These are phyloP conservation scores for Psophocarpus tetragonolobus DNA, from an alignment of 306 rosid species.

Conservation along the genomic window DNA sequence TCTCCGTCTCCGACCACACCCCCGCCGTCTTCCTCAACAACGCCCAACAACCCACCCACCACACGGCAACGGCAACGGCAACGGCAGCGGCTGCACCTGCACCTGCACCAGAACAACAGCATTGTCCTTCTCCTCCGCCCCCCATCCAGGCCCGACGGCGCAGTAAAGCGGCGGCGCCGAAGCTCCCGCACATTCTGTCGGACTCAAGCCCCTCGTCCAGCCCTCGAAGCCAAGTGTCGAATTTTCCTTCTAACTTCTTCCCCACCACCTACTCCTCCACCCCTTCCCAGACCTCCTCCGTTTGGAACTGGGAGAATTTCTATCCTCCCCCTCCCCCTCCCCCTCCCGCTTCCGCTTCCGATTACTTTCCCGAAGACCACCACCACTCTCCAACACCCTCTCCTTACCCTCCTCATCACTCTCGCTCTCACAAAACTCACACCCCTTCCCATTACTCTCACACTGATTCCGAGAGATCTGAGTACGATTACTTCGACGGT, in stretches of 20 bases:
- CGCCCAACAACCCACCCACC: slow-evolving; percentile 41
- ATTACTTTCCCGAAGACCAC: slow-evolving; percentile 48
- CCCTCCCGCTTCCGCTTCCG: slow-evolving; percentile 51
- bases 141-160: slow-evolving; percentile 44
- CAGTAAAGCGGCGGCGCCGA: slow-evolving; percentile 55
- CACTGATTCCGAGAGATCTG: slow-evolving; percentile 40
- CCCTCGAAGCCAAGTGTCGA: slow-evolving; percentile 58
- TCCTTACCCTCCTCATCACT: neutral
- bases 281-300: slow-evolving; percentile 89
- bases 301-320: slow-evolving; percentile 98
- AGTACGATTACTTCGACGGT: slow-evolving; percentile 36
- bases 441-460: neutral
- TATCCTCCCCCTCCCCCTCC: slow-evolving; percentile 98
- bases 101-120: slow-evolving; percentile 65
- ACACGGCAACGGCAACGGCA: slow-evolving; percentile 47
- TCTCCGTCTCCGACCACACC: slow-evolving; percentile 73
- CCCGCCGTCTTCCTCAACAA: slow-evolving; percentile 75
- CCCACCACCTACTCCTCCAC: slow-evolving; percentile 83
- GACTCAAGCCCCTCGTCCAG: slow-evolving; percentile 72
- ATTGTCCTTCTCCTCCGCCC: slow-evolving; percentile 24
- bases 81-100: slow-evolving; percentile 27
- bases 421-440: neutral
- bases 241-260: slow-evolving; percentile 44
- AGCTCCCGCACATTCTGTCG: slow-evolving; percentile 91
- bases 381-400: neutral